Conservation (phyloP, 2,329 filamentous ascomycete genomes). For the Exutisphaerella laricina region DNA sequence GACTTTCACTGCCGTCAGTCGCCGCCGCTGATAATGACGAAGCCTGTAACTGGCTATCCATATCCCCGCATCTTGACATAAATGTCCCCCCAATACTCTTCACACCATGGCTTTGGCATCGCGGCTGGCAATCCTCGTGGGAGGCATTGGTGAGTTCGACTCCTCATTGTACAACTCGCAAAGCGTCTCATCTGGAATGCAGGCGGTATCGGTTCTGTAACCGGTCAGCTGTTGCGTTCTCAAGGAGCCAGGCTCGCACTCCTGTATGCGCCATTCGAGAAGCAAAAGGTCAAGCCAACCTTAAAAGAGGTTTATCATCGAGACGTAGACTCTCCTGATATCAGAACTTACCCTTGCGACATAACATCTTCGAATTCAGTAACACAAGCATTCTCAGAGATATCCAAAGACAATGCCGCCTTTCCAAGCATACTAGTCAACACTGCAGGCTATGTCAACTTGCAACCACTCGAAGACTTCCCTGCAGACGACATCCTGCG, state of each 20-base stretch:
- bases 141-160: not conserved
- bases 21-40: too few relatives aligned
- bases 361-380: constrained; percentile 31
- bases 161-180: not conserved
- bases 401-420: constrained; percentile 22
- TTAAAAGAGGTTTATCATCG: constrained; percentile 35
- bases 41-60: too few relatives aligned
- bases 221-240: constrained; percentile 38
- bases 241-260: constrained; percentile 42
- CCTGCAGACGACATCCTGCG: constrained; percentile 41
- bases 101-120: not conserved
- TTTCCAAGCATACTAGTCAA: constrained; percentile 34
- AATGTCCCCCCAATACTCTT: not conserved
- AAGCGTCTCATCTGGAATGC: not conserved
- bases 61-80: not conserved
- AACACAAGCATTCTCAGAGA: constrained; percentile 26
- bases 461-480: constrained; percentile 40
- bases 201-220: constrained; percentile 42
- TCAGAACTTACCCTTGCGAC: constrained; percentile 34
- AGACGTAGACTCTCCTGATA: constrained; percentile 14
- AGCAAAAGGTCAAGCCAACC: constrained; percentile 33
- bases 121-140: not conserved
- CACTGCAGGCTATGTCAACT: constrained; percentile 40
- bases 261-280: constrained; percentile 46
- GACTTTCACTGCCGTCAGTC: too few relatives aligned